Evolutionary conservation across 1,139 yeast species (phyloP).

Genomic region (Candida smagusa): DNA sequence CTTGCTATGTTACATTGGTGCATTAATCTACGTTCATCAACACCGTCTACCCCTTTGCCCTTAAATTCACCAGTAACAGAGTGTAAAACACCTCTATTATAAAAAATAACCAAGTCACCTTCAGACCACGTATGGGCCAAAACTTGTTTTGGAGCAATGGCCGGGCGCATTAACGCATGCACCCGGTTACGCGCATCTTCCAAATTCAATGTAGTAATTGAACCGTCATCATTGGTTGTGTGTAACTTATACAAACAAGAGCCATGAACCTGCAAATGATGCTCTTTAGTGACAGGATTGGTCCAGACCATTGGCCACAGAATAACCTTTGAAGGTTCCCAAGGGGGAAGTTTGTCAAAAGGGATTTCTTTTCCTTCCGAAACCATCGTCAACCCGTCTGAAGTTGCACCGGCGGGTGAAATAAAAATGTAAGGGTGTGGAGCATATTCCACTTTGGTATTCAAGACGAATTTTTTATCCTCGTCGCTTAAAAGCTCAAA

Average conservation of each 20-base stretch:
- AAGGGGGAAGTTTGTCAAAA: constrained; percentile 66
- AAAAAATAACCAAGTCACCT: constrained; percentile 83
- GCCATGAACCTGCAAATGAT: constrained; percentile 82
- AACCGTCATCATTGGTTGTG: constrained; percentile 54
- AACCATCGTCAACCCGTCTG: constrained; percentile 83
- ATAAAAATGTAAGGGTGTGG: constrained; percentile 90
- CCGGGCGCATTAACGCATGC: constrained; percentile 76
- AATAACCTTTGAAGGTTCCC: constrained; percentile 78
- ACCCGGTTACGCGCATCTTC: constrained; percentile 70
- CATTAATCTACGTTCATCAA: constrained; percentile 78
- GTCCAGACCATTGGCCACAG: constrained; percentile 87
- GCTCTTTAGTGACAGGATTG: constrained; percentile 80
- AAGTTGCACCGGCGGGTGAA: constrained; percentile 74
- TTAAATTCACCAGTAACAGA: constrained; percentile 84
- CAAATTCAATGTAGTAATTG: constrained; percentile 47
- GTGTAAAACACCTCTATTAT: constrained; percentile 86
- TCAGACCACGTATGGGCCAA: constrained; percentile 80
- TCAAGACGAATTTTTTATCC: constrained; percentile 69
- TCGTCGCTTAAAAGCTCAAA: constrained; percentile 62
- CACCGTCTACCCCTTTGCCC: constrained; percentile 41
- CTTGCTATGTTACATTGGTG: constrained; percentile 92
- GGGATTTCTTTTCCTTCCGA: constrained; percentile 71
- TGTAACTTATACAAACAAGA: constrained; percentile 72
- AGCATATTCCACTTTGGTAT: constrained; percentile 78
- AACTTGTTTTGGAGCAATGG: constrained; percentile 68